These are phyloP conservation scores for Triadica sebifera DNA, from an alignment of 345 rosid genomes.

Conservation along the genomic window DNA sequence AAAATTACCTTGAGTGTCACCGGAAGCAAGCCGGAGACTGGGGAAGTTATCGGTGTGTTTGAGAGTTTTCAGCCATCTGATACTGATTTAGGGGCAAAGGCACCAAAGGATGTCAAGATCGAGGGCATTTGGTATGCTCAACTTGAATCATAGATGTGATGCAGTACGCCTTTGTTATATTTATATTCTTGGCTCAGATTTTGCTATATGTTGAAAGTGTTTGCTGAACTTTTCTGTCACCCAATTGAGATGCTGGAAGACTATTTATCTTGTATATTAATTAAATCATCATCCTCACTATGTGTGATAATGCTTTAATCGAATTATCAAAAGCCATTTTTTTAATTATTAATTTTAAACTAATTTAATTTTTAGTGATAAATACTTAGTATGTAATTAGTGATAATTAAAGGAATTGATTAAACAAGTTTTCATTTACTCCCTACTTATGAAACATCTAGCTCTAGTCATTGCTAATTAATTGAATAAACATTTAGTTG, in stretches of 20 bases:
- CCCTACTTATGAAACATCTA: too few relatives aligned
- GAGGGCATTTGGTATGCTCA: conserved; percentile 96
- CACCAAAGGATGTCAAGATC: conserved; percentile 94
- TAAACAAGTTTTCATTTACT: too few relatives aligned
- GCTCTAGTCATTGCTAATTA: too few relatives aligned
- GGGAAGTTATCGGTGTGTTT: conserved; percentile 90
- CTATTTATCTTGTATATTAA: conserved; percentile 32
- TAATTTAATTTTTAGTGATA: too few relatives aligned
- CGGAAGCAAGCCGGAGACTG: conserved; percentile 79
- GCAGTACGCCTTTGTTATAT: conserved; percentile 19
- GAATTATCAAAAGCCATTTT: too few relatives aligned
- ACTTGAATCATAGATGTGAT: conserved; percentile 50
- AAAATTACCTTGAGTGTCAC: conserved; percentile 83
- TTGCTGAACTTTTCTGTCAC: conserved; percentile 32
- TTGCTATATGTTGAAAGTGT: conserved; percentile 35
- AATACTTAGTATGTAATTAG: too few relatives aligned
- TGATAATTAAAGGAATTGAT: too few relatives aligned
- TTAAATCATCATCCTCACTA: background rate
- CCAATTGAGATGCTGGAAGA: conserved; percentile 26
- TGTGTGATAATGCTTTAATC: too few relatives aligned
- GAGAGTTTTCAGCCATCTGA: conserved; percentile 99
- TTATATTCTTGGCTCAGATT: conserved; percentile 32
- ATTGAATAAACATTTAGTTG: too few relatives aligned
- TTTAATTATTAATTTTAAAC: too few relatives aligned
- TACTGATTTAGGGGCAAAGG: conserved; percentile 94